These are phyloP conservation scores for Neofusicoccum parvum DNA, from an alignment of 2,329 filamentous ascomycete genomes.

Conservation along the genomic window DNA sequence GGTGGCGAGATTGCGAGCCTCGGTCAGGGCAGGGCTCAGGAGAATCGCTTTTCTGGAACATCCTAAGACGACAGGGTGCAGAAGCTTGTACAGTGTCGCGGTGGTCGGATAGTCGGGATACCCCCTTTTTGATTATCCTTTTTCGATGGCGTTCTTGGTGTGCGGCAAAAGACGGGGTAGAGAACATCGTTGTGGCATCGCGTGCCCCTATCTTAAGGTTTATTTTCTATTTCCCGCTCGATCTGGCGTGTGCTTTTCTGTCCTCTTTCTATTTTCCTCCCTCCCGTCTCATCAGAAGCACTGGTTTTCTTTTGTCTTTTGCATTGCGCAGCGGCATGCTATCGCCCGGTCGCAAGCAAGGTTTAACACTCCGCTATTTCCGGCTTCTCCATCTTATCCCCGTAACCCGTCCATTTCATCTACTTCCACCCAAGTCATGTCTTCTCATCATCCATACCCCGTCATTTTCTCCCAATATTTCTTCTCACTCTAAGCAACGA, in stretches of 20 bases:
- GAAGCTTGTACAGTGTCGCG: not conserved
- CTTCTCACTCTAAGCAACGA: not conserved
- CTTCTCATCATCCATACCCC: not conserved
- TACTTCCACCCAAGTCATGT: too few species aligned
- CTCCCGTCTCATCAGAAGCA: not conserved
- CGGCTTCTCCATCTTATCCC: not conserved
- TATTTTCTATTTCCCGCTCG: not conserved
- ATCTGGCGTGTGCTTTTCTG: not conserved
- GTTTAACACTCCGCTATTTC: not conserved
- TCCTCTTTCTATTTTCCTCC: not conserved
- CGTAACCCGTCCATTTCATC: not conserved
- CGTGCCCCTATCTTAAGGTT: not conserved
- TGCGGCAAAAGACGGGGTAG: conserved; percentile 12
- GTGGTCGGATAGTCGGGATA: conserved; percentile 8
- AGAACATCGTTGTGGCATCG: conserved; percentile 1
- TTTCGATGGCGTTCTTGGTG: conserved; percentile 7
- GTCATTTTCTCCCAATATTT: not conserved
- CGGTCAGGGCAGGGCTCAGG: not conserved
- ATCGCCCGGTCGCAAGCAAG: not conserved
- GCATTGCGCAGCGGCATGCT: not conserved
- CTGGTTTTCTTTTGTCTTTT: not conserved
- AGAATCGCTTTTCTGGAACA: conserved; percentile 3
- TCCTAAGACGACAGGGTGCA: not conserved
- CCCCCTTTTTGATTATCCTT: conserved; percentile 1
- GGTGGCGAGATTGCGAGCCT: not conserved